Base-by-base conservation (phyloP, 1,284 basidiomycete species). In the Coniferiporia weirii region DNA sequence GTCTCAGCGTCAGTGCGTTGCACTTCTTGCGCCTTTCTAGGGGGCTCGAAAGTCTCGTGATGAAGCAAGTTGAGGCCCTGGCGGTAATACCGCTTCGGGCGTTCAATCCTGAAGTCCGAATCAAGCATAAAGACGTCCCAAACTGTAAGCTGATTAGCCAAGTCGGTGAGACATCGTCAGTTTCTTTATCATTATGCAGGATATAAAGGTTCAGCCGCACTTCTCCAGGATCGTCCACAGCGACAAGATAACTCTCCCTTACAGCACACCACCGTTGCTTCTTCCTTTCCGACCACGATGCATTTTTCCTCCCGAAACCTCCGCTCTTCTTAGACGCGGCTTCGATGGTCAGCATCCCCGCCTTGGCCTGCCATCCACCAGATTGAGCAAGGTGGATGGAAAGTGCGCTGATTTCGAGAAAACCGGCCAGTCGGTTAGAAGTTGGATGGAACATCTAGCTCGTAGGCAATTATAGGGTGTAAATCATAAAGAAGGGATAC, bases 101-200 rank as follows among this genome's bases (percentile, higher is more conserved):
- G 80, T 65, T 95, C 87, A 54, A 98, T 93, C 56, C 81, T 79
- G 71, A 99, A 99, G 68, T 95, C 90, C 1, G 83, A 77, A 70
- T 99, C 97, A 62, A 99, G 78, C 43, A 98, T 76, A 74, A 99
- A 98, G 19, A 98, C 94, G 64, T 99, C 97, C 82, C 92, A 93
- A 35, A 98, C 76, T 36, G 80, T 78, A 3, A 87, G 76, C 87
- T 94, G 65, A 1, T 19, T n/a, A 19, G 43, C 2, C 43, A 44
- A 17, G 47, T 15, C 15, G 38, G 9, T 15, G 15, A 15, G 15
- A 40, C 38, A 3, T 10, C 38, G 15, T 40, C 15, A 12, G 15
- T 40, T 12, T 9, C 15, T 15, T 12, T 19, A 4, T 19, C 7
- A 32, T 20, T 12, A 4, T 20, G 27, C 19, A 49, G 47, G 5